A percentile compares a stretch with the other conserved stretches of the same genome.
phyloP scores from a whole-genome alignment of 2,329 filamentous ascomycete species.

The Talaromyces funiculosus region DNA sequence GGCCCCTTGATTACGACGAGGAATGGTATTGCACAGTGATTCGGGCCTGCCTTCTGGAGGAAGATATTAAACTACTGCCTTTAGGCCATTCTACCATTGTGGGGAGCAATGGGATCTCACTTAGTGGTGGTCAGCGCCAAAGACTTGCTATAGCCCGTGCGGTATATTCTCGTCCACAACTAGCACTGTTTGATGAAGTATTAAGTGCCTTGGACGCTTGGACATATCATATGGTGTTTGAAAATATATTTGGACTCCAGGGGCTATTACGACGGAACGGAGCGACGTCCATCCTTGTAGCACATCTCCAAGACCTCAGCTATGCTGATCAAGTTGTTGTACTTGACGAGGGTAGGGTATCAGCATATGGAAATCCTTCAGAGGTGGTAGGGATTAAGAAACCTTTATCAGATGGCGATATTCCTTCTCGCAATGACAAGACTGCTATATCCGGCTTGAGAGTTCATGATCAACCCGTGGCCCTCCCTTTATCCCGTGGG shows the following conservation, averaged over 20 bases:
- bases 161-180: conserved; percentile 68
- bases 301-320: background rate
- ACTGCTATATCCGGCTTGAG: background rate
- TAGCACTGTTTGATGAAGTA: conserved; percentile 68
- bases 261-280: background rate
- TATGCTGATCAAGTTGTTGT: conserved; percentile 2
- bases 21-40: conserved; percentile 5
- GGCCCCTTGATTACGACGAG: background rate
- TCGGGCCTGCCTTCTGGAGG: background rate
- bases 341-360: conserved; percentile 1
- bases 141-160: conserved; percentile 75
- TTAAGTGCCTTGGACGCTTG: conserved; percentile 77
- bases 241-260: conserved; percentile 1
- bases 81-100: conserved; percentile 67
- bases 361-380: background rate
- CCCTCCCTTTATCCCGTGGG: background rate
- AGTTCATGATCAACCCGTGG: background rate
- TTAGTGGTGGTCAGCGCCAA: conserved; percentile 84
- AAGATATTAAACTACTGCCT: conserved; percentile 46
- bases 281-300: background rate
- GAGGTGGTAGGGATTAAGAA: conserved; percentile 11
- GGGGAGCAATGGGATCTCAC: conserved; percentile 59
- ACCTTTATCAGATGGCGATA: background rate
- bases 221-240: conserved; percentile 28
- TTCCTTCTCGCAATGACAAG: background rate